Evolutionary conservation across 75 land plant genomes (phyloP), one percentile per base, ranked within the genome.

Genomic region (Azolla pinnata): DNA sequence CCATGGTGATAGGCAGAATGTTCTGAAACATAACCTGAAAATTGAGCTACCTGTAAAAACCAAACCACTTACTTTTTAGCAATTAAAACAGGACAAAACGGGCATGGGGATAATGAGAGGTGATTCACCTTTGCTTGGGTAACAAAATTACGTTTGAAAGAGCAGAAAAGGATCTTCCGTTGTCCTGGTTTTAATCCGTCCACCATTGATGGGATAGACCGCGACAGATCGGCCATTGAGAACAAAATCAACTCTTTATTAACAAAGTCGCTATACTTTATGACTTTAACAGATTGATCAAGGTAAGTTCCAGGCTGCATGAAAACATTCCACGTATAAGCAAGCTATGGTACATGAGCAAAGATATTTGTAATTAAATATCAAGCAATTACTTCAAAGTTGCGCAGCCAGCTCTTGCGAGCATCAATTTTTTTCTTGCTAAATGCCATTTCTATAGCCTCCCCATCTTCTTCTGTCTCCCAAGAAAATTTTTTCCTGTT

Each of bases 1-100:
- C 99, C 97, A 78, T 95, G 99, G 67, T 95, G 99, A 60, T 95
- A 95, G 19, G 99, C 99, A 52, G 99, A 95, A 44, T 95, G 90
- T 71, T 95, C 99, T 26, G 99, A 86, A 25, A 95, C 99, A 70
- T 89, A 95, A 63, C 99, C 99, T 35, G 91, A 83, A 54, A 95
- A 95, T 53, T 95, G 99, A 9, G 97, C 87, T 54, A 93, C 83
- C 86, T 83, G 80, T 7, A 45, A 14, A n/a, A n/a, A n/a, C n/a
- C n/a, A n/a, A n/a, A n/a, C n/a, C n/a, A n/a, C n/a, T n/a, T n/a
- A n/a, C n/a, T n/a, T n/a, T n/a, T n/a, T n/a, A n/a, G n/a, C n/a
- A n/a, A n/a, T n/a, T n/a, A n/a, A n/a, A n/a, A n/a, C n/a, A n/a
- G n/a, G n/a, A n/a, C n/a, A n/a, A n/a, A n/a, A n/a, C n/a, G n/a